phyloP scores from a whole-genome alignment of 2,329 filamentous ascomycete species.

The Cephalotrichum gorgonifer region DNA sequence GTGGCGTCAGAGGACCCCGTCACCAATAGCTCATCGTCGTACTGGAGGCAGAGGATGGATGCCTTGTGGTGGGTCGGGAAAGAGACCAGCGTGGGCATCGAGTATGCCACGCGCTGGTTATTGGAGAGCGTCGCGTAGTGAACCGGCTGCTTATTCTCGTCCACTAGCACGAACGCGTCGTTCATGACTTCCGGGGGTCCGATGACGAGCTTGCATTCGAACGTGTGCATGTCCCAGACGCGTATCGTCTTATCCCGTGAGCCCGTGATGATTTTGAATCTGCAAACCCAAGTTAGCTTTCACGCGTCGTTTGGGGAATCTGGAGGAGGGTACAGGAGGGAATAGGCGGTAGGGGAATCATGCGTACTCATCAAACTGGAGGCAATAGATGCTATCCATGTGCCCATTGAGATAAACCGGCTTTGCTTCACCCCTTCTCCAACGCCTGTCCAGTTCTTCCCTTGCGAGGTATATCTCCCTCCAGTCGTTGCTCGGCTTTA shows the following conservation, averaged over 20 bases:
- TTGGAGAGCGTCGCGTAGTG: slow-evolving; percentile 48
- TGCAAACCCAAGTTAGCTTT: slow-evolving; percentile 32
- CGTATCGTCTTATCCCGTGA: slow-evolving; percentile 93
- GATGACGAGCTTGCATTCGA: slow-evolving; percentile 76
- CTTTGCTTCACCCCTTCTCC: slow-evolving; percentile 68
- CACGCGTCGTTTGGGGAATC: neutral
- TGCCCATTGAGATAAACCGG: slow-evolving; percentile 89
- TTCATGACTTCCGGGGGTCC: slow-evolving; percentile 61
- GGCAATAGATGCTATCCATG: slow-evolving; percentile 91
- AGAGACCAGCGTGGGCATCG: slow-evolving; percentile 42
- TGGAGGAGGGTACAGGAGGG: neutral
- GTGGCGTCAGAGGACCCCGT: slow-evolving; percentile 89
- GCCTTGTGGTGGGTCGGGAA: slow-evolving; percentile 69
- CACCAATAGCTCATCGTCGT: slow-evolving; percentile 84
- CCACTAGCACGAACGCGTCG: slow-evolving; percentile 37
- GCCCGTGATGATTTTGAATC: slow-evolving; percentile 90
- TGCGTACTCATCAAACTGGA: slow-evolving; percentile 88
- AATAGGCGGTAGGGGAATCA: no score
- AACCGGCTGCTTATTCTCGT: slow-evolving; percentile 36
- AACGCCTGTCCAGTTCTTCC: slow-evolving; percentile 64
- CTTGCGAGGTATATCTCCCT: slow-evolving; percentile 74
- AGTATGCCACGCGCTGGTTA: slow-evolving; percentile 32
- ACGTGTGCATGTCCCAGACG: slow-evolving; percentile 88
- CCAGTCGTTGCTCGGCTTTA: slow-evolving; percentile 64
- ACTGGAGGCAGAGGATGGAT: slow-evolving; percentile 90